phyloP scores from a whole-genome alignment of 2,329 filamentous ascomycete species.

The Phyllosticta paracitricarpa region DNA sequence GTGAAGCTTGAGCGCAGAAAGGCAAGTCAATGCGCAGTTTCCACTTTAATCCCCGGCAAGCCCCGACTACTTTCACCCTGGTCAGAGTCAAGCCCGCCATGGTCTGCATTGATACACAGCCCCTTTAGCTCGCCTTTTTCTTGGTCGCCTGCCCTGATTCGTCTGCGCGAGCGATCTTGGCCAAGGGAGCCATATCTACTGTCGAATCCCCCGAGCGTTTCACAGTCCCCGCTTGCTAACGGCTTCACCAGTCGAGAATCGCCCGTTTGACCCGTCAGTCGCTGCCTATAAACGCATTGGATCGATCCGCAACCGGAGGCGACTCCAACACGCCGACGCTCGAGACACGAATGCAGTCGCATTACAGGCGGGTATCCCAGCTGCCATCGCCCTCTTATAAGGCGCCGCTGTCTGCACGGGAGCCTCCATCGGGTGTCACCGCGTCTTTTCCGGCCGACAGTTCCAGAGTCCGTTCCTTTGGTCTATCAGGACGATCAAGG shows the following conservation, averaged over 20 bases:
- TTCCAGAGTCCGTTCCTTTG: slow-evolving; percentile 5
- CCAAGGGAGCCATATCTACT: neutral
- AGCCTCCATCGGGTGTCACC: slow-evolving; percentile 1
- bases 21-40: slow-evolving; percentile 17
- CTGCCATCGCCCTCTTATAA: slow-evolving; percentile 19
- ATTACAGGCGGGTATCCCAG: slow-evolving; percentile 23
- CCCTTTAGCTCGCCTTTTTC: neutral
- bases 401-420: slow-evolving; percentile 3
- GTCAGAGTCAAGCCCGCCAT: neutral
- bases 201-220: neutral
- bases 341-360: slow-evolving; percentile 19
- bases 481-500: slow-evolving; percentile 1
- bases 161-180: neutral
- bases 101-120: neutral
- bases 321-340: slow-evolving; percentile 21
- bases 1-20: slow-evolving; percentile 22
- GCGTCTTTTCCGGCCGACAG: slow-evolving; percentile 1
- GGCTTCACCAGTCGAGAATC: slow-evolving; percentile 23
- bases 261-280: slow-evolving; percentile 26
- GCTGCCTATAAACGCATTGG: slow-evolving; percentile 21
- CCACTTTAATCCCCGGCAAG: neutral
- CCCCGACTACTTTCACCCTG: neutral
- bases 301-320: slow-evolving; percentile 19
- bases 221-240: slow-evolving; percentile 1
- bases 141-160: neutral